Percentiles rank a stretch among this genome's conserved stretches.
These are phyloP conservation scores for Yarrowia sp. DNA, from an alignment of 805 yeast genomes.

Conservation along the genomic window DNA sequence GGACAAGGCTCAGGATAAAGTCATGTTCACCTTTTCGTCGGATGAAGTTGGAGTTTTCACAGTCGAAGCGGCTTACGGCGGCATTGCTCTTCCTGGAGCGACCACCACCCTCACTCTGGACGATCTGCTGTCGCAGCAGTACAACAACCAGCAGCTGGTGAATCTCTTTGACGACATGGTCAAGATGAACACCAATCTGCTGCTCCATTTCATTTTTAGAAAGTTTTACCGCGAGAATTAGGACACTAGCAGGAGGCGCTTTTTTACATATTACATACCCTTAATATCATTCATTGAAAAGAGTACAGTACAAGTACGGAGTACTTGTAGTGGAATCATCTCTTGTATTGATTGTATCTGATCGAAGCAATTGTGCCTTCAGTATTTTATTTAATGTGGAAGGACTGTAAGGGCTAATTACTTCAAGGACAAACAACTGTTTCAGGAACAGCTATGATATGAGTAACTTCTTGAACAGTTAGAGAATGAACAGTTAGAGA, in stretches of 20 bases:
- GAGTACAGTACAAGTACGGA: no score
- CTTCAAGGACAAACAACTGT: no score
- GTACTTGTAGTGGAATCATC: no score
- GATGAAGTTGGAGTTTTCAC: slow-evolving; percentile 74
- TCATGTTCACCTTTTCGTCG: slow-evolving; percentile 77
- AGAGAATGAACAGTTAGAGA: no score
- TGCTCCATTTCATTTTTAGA: slow-evolving; percentile 72
- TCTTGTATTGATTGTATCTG: no score
- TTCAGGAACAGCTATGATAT: no score
- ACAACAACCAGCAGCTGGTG: slow-evolving; percentile 64
- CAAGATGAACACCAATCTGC: slow-evolving; percentile 68
- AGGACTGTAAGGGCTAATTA: no score
- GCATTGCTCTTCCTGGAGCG: slow-evolving; percentile 61
- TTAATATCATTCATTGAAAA: background rate
- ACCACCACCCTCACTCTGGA: slow-evolving; percentile 67
- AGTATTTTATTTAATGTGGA: no score
- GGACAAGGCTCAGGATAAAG: slow-evolving; percentile 63
- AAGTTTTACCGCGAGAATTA: slow-evolving; percentile 68
- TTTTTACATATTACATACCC: slow-evolving; percentile 10
- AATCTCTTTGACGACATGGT: slow-evolving; percentile 72
- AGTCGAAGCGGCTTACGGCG: slow-evolving; percentile 76
- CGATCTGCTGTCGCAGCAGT: slow-evolving; percentile 74
- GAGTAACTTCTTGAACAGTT: no score
- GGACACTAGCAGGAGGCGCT: background rate
- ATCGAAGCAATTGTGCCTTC: no score